phyloP scores from a whole-genome alignment of 805 yeast species.

The Saccharomycopsis babjevae region DNA sequence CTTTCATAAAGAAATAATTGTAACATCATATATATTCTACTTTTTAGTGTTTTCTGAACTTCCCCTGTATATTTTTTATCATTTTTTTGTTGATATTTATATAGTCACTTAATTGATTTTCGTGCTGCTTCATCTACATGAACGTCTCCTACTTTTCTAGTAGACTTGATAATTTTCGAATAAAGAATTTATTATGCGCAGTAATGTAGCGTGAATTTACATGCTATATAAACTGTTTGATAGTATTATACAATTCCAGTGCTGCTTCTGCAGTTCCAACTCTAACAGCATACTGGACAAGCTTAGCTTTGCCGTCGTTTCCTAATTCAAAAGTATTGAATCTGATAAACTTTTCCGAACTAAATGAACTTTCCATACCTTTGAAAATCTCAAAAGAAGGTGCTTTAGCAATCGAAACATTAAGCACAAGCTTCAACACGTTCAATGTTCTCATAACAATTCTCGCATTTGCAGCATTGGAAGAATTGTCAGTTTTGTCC shows the following conservation, averaged over 20 bases:
- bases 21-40: neutral
- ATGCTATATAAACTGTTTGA: constrained; percentile 23
- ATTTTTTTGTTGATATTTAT: no score
- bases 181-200: neutral
- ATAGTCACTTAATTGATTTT: no score
- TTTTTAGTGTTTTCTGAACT: neutral
- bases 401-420: constrained; percentile 47
- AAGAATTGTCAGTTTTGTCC: neutral
- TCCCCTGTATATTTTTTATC: no score
- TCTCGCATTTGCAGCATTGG: constrained; percentile 36
- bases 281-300: constrained; percentile 76
- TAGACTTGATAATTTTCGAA: neutral
- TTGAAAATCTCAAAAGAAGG: constrained; percentile 48
- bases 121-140: no score
- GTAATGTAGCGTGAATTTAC: neutral
- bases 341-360: constrained; percentile 76
- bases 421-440: constrained; percentile 69
- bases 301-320: constrained; percentile 24
- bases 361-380: constrained; percentile 81
- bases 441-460: constrained; percentile 89
- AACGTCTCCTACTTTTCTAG: neutral
- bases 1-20: constrained; percentile 41
- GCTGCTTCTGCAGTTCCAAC: constrained; percentile 55
- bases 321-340: constrained; percentile 46
- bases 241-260: constrained; percentile 43